Base-by-base conservation (phyloP, 2,329 filamentous ascomycete species). In the Neofusicoccum cordaticola region DNA sequence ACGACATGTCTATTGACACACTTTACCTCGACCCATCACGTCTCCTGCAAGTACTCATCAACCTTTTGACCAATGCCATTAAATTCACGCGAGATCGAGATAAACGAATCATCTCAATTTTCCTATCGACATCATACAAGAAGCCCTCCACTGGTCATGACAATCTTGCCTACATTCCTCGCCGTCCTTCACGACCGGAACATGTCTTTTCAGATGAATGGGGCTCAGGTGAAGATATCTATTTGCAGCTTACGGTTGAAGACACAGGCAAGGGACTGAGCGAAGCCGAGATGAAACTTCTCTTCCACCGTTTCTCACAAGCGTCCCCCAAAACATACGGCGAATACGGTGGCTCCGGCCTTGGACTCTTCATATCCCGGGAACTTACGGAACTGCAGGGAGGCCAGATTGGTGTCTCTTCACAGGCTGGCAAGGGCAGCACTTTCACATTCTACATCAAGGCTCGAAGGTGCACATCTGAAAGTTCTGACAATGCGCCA, bases 291-390 rank as follows among this genome's bases (percentile, higher is more conserved):
- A 63, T 63, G 60, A 63, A 60, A 7, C 60, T 63, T 13, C 60
- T 66, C 11, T 66, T 66, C 31, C 57, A 63, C 34, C 50, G 64
- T 2, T 66, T 66, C 41, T 60, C 57, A 8, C 64, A 66, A 17
- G 62, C 68, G 17, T 67, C 66, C 11, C 67, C 67, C 17, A 68
- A 67, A 31, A 71, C 69, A 4, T 66, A 71, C 22, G 65, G 70
- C 31, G 69, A 75, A 12, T 76, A 76, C 34, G 74, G 75, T 69
- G 76, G 76, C 4, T 76, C 73, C n/a, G 76, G 76, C 0, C 68
- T 78, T 1, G 76, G 76, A 1, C 69, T 77, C 6, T 77, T 76
- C 66, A 76, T 77, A 51, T 76, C 74, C 0, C 69, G 72, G 8
- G 71, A 74, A 63, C 71, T 77, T 2, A 69, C 52, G 19, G 74